A percentile compares a stretch with the other conserved stretches of the same genome.
Evolutionary conservation across 2,329 filamentous ascomycete genomes (phyloP).

Genomic region (Aspergillus luchuensis): DNA sequence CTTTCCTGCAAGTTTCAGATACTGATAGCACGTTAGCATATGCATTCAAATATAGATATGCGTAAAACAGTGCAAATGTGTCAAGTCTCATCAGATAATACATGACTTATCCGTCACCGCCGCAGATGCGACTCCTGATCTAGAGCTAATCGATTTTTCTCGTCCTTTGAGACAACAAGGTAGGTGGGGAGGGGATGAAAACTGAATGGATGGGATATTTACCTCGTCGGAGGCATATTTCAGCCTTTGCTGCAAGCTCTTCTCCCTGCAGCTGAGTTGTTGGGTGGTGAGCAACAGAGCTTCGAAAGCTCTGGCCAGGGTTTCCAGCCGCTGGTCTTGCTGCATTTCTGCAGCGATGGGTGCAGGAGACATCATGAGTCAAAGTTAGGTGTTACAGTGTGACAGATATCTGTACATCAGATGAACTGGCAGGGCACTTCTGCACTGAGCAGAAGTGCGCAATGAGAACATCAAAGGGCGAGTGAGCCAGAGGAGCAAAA

Average conservation of each 20-base stretch:
- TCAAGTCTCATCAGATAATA: slow-evolving; percentile 55
- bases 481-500: slow-evolving; percentile 23
- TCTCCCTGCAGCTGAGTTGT: slow-evolving; percentile 43
- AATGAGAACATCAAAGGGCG: slow-evolving; percentile 21
- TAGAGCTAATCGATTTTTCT: slow-evolving; percentile 72
- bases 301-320: slow-evolving; percentile 44
- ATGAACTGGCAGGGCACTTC: slow-evolving; percentile 23
- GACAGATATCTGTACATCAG: slow-evolving; percentile 24
- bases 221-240: slow-evolving; percentile 46
- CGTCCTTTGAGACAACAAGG: slow-evolving; percentile 47
- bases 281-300: slow-evolving; percentile 45
- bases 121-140: slow-evolving; percentile 70
- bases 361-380: slow-evolving; percentile 37
- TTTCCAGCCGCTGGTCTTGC: slow-evolving; percentile 40
- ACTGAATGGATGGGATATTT: slow-evolving; percentile 21
- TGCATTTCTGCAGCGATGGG: slow-evolving; percentile 31
- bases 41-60: slow-evolving; percentile 11
- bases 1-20: slow-evolving; percentile 37
- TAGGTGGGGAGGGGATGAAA: slow-evolving; percentile 4
- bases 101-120: slow-evolving; percentile 65
- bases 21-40: slow-evolving; percentile 37
- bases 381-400: slow-evolving; percentile 26
- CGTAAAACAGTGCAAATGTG: slow-evolving; percentile 17
- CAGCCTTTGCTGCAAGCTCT: slow-evolving; percentile 39
- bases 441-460: slow-evolving; percentile 31